These are phyloP conservation scores for Vitellaria paradoxa DNA, from an alignment of 179 eudicot genomes.

Conservation along the genomic window DNA sequence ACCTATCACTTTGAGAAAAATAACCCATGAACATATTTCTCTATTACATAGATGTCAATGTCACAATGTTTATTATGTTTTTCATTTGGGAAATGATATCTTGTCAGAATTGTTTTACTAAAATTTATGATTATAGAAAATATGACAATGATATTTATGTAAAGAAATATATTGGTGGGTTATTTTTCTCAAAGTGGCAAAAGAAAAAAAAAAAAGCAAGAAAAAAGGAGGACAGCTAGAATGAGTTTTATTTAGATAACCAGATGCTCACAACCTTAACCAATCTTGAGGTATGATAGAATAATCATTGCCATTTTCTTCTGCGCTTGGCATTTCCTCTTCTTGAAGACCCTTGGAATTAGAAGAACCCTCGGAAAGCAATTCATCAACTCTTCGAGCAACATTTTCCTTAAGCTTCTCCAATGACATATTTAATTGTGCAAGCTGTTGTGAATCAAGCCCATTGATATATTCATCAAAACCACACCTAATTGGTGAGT, in stretches of 20 bases:
- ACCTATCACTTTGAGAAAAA: too few species aligned
- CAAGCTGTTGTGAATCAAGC: neutral
- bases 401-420: neutral
- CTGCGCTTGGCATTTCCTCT: neutral
- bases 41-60: too few species aligned
- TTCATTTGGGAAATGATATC: too few species aligned
- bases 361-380: neutral
- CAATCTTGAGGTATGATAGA: neutral
- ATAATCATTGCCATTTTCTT: neutral
- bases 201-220: neutral
- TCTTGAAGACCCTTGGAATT: neutral
- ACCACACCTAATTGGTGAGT: neutral
- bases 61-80: too few species aligned
- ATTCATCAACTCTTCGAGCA: neutral
- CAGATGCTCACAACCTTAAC: neutral
- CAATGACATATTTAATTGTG: neutral
- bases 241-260: neutral
- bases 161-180: too few species aligned
- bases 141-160: too few species aligned
- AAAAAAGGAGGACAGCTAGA: neutral
- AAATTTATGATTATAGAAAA: too few species aligned
- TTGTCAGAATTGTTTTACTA: too few species aligned
- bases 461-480: neutral
- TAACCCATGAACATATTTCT: too few species aligned
- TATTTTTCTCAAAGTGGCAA: too few species aligned